Evolutionary conservation across 73 alveolate genomes (phyloP), one percentile per base, ranked within the genome.

Genomic region (Paraurostyla sp.): DNA sequence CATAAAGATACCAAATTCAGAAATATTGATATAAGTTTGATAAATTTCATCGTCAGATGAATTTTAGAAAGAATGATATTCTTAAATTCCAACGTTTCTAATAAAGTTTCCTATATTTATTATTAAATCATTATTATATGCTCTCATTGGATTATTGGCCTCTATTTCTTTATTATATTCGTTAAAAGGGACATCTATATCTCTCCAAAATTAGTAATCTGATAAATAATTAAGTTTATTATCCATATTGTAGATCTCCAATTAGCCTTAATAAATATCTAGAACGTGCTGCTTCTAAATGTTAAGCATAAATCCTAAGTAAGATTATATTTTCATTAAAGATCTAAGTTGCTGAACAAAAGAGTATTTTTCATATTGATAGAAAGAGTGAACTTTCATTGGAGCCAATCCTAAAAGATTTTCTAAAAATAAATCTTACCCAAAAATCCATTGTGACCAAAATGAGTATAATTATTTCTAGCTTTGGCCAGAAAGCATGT

Each of bases 381-480:
- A 23, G 16, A 22, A 29, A 11, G 22, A n/a, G 32, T 60, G 51
- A 13, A 4, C 32, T 30, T 20, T 62, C 51, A 69, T 6, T 35
- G 84, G 84, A 3, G 84, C 84, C 35, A 69, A 23, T 7, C 84
- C 84, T 43, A 69, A 43, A n/a, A n/a, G n/a, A n/a, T n/a, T n/a
- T n/a, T n/a, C n/a, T n/a, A n/a, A n/a, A n/a, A n/a, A n/a, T n/a
- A n/a, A n/a, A n/a, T n/a, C n/a, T n/a, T n/a, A n/a, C n/a, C n/a
- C n/a, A n/a, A n/a, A n/a, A 22, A 23, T n/a, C 84, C 84, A 43
- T 41, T 43, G 38, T 38, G 42, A 6, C 84, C 84, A 4, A 69
- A 36, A 11, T 59, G 2, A 18, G 59, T 69, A 43, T 38, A 69
- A 41, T 69, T 41, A 38, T 38, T 43, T 38, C 45, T 38, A 6